Base-by-base conservation (phyloP, 148 eudicot genomes). In the Camellia japonica region DNA sequence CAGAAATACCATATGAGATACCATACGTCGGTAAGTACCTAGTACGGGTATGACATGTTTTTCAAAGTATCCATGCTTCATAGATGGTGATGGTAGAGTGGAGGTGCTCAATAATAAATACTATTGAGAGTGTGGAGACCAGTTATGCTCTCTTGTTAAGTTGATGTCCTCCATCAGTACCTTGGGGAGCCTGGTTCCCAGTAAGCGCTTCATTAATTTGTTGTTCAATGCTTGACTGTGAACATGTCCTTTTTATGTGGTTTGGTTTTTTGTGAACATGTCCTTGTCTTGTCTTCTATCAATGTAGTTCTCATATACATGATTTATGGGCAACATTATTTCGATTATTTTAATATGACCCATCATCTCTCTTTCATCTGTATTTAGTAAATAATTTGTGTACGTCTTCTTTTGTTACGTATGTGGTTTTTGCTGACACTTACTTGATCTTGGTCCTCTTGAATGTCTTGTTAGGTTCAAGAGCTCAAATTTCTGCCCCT, bases 401-500 rank as follows among this genome's bases (percentile, higher is more conserved):
- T 10, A 0, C 52, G 64, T 41, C 42, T 60, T 44, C 59, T 59
- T 79, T 68, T 58, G n/a, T 11, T 54, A 67, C 20, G 6, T 60
- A 19, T 42, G 9, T 68, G 65, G 15, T 68, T 61, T 68, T 51
- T 52, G 6, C 52, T 15, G 47, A 8, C 19, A 79, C 51, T 51
- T 62, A 14, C 20, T 52, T 70, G 64, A 73, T 38, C 76, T 56
- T 73, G 6, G 19, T 80, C 64, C 64, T 68, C 56, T 18, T 46
- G 11, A 23, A 56, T 55, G 47, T 76, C 44, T 79, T 82, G 58
- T 59, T 62, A 96, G 99, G 58, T 62, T 75, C 98, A 60, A 91
- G 95, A 84, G 76, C 93, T 79, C 98, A 91, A 65, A 82, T 91
- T 73, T 89, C 95, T 46, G 97, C 98, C 51, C 99, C 99, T 51